Evolutionary conservation across 345 rosid species (phyloP), one percentile per base, ranked within the genome.

Genomic region (Cardamine resedifolia): DNA sequence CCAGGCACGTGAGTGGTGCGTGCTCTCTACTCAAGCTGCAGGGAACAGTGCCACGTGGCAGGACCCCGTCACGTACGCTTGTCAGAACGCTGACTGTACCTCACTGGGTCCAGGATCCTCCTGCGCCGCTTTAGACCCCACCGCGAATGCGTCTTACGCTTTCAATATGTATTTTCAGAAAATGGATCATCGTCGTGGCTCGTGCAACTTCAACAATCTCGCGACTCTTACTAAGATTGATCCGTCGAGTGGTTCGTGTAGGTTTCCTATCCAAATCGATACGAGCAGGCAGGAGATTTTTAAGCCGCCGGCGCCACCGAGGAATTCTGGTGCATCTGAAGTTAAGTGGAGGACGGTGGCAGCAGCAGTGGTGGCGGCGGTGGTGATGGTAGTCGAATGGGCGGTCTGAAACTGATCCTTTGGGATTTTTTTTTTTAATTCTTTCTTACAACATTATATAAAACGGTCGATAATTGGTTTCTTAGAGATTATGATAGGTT

Each of bases 131-230:
- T 41, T 90, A 0, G 90, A 90, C 44, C 50, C 74, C 0, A 52
- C 50, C 2, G 76, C 72, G 59, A 88, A 90, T n/a, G 95, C 92
- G 0, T 90, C 97, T 6, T 88, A 88, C 23, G 88, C 97, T 2
- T 90, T 90, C 21, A 90, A 90, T 41, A 65, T 82, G 90, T 90
- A 87, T 45, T 90, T 75, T 24, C 95, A 90, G 82, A 81, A 79
- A 5, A 80, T 84, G 92, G 77, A 90, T 70, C 97, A 90, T 57
- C 80, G 78, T 19, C 68, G 72, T 58, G 95, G 73, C 20, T 20
- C 88, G 0, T 90, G 95, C n/a, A 16, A 49, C 0, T 90, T 90
- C 55, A 64, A 73, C 36, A 82, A 80, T 24, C 63, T 79, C 2
- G 70, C 82, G 3, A 16, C 18, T 11, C 2, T 82, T 28, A 84